Conservation (phyloP, 306 rosid genomes). For the Casuarina equisetifolia region DNA sequence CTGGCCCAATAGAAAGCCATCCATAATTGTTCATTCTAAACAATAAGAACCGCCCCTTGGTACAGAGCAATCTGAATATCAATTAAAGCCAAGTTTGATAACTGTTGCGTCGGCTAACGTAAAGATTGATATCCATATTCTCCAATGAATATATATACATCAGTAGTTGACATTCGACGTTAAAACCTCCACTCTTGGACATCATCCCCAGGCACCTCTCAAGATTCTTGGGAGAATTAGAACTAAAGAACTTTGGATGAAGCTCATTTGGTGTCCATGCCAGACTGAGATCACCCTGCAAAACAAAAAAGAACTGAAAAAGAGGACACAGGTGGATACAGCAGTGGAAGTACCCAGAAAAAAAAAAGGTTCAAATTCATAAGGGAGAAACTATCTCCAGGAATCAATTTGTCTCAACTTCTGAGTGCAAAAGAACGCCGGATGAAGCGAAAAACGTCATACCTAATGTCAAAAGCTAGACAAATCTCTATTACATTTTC, state of each 20-base stretch:
- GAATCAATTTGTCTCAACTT: not conserved
- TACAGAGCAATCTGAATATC: not conserved
- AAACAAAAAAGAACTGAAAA: not conserved
- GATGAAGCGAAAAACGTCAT: not conserved
- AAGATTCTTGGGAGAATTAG: not conserved
- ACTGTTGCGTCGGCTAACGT: not conserved
- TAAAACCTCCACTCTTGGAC: not conserved
- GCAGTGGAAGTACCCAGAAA: not conserved
- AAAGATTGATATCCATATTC: not conserved
- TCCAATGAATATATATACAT: not conserved
- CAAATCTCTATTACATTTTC: not conserved
- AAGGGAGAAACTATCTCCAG: not conserved
- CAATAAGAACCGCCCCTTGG: too few species aligned
- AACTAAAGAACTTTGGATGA: not conserved
- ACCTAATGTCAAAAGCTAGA: slow-evolving; percentile 5
- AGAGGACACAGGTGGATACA: not conserved
- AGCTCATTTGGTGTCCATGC: not conserved
- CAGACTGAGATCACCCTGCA: slow-evolving; percentile 2
- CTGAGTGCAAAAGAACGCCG: not conserved
- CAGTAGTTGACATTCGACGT: not conserved
- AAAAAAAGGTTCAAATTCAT: not conserved
- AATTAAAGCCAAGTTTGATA: not conserved
- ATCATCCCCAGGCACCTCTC: not conserved
- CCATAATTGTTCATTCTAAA: not conserved
- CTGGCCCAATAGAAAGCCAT: not conserved